A percentile compares a stretch with the other conserved stretches of the same genome.
Conservation (phyloP, 2,329 filamentous ascomycete genomes). For the Fusarium siculi region DNA sequence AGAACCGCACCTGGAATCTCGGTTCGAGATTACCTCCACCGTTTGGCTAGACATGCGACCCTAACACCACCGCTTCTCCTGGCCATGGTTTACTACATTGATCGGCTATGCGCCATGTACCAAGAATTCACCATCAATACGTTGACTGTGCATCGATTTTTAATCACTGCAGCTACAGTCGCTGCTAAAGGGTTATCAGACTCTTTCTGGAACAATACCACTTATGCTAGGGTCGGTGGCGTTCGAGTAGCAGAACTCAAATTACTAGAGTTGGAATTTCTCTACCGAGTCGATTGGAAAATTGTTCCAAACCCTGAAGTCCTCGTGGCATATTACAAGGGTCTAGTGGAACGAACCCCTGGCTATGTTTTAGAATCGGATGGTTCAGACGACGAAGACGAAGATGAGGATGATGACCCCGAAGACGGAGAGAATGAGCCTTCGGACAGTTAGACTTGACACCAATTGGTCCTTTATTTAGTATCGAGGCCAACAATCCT, state of each 20-base stretch:
- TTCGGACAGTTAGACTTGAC: conserved; percentile 13
- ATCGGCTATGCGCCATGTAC: conserved; percentile 90
- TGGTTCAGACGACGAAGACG: conserved; percentile 48
- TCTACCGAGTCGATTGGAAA: conserved; percentile 93
- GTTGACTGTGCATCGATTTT: conserved; percentile 94
- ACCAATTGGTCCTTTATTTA: background rate
- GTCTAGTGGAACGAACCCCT: conserved; percentile 76
- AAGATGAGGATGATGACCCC: conserved; percentile 37
- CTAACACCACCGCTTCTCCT: conserved; percentile 93
- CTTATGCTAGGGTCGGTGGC: conserved; percentile 92
- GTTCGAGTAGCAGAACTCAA: conserved; percentile 91
- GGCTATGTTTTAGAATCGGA: conserved; percentile 63
- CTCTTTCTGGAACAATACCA: conserved; percentile 98
- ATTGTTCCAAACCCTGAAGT: conserved; percentile 97
- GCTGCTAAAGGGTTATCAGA: conserved; percentile 96
- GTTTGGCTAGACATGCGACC: conserved; percentile 92
- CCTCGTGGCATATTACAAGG: conserved; percentile 91
- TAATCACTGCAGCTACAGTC: conserved; percentile 95
- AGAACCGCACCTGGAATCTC: conserved; percentile 86
- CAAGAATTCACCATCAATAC: conserved; percentile 96
- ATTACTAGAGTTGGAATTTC: conserved; percentile 90
- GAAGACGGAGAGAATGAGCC: conserved; percentile 33
- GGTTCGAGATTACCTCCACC: conserved; percentile 91
- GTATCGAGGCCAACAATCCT: conserved; percentile 5
- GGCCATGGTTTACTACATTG: conserved; percentile 99